Evolutionary conservation across 1,139 yeast species (phyloP).

Genomic region (Candida anutae): DNA sequence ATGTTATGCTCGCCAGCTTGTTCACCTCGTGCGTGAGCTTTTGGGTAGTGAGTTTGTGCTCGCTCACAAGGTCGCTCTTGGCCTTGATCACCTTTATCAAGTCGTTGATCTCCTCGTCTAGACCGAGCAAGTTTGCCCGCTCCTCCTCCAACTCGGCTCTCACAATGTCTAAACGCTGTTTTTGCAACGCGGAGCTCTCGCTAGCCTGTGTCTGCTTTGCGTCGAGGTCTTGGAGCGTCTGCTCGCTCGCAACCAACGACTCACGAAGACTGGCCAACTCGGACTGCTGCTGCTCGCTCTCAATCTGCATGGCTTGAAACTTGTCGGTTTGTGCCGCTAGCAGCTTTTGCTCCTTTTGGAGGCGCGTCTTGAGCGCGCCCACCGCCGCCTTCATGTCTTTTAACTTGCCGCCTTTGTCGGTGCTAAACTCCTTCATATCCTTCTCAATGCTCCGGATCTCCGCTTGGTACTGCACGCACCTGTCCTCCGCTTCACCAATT

Average conservation of each 20-base stretch:
- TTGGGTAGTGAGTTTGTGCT: conserved; percentile 49
- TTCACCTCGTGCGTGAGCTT: conserved; percentile 59
- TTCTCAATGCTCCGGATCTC: conserved; percentile 56
- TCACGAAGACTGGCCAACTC: conserved; percentile 47
- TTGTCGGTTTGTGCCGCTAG: conserved; percentile 42
- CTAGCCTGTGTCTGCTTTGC: conserved; percentile 21
- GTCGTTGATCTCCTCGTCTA: conserved; percentile 72
- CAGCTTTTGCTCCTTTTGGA: conserved; percentile 32
- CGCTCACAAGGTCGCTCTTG: conserved; percentile 46
- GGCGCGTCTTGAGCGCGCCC: conserved; percentile 23
- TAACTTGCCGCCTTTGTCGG: conserved; percentile 75
- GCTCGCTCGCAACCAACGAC: conserved; percentile 25
- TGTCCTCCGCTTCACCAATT: conserved; percentile 26
- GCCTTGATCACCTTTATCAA: conserved; percentile 43
- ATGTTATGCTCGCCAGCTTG: conserved; percentile 40
- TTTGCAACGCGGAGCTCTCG: conserved; percentile 19
- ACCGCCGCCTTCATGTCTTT: conserved; percentile 59
- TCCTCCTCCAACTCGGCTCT: conserved; percentile 51
- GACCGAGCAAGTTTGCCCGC: conserved; percentile 53
- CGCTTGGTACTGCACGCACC: conserved; percentile 15
- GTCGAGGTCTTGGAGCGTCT: conserved; percentile 31
- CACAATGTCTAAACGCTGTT: conserved; percentile 24
- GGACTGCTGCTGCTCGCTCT: conserved; percentile 56
- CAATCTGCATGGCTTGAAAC: conserved; percentile 63
- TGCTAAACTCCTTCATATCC: conserved; percentile 77